Percentiles rank a stretch among this genome's conserved stretches.
phyloP scores from a whole-genome alignment of 192 early-diverging fungal genomes.

The Haplosporangium gracile region DNA sequence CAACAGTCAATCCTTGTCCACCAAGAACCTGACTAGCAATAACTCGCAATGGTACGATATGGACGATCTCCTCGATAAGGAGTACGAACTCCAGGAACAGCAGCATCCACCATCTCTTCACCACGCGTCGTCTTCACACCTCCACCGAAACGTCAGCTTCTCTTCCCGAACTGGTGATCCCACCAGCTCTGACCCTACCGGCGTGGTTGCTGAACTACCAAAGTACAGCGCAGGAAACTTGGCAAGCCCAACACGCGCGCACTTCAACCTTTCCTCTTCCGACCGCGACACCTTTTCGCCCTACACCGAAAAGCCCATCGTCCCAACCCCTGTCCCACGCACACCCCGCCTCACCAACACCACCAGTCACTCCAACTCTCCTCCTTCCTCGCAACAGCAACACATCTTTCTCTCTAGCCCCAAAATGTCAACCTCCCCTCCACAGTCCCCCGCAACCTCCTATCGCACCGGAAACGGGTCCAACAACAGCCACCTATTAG shows the following conservation, averaged over 20 bases:
- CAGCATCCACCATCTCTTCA: not conserved
- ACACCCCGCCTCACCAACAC: constrained; percentile 27
- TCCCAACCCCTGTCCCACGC: constrained; percentile 28
- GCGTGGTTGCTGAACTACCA: constrained; percentile 6
- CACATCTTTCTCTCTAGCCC: constrained; percentile 22
- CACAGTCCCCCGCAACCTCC: constrained; percentile 11
- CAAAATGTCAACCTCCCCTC: not conserved
- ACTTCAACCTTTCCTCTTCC: not conserved
- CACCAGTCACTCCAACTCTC: not conserved
- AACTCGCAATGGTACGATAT: constrained; percentile 48
- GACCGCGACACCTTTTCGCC: not conserved
- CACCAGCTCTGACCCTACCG: not conserved
- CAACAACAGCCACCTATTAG: not conserved
- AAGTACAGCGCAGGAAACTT: constrained; percentile 23
- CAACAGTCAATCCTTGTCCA: constrained; percentile 19
- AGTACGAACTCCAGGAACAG: constrained; percentile 22
- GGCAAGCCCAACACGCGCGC: constrained; percentile 2
- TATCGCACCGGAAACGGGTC: not conserved
- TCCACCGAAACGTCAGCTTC: constrained; percentile 22
- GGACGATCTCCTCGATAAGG: constrained; percentile 48
- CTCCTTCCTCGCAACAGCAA: constrained; percentile 5
- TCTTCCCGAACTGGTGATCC: constrained; percentile 15
- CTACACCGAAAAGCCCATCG: constrained; percentile 26
- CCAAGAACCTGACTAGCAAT: constrained; percentile 21
- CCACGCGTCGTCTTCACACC: not conserved